A percentile compares a stretch with the other conserved stretches of the same genome.
phyloP scores from a whole-genome alignment of 2,329 filamentous ascomycete species.

The Ceratocystis harringtonii region DNA sequence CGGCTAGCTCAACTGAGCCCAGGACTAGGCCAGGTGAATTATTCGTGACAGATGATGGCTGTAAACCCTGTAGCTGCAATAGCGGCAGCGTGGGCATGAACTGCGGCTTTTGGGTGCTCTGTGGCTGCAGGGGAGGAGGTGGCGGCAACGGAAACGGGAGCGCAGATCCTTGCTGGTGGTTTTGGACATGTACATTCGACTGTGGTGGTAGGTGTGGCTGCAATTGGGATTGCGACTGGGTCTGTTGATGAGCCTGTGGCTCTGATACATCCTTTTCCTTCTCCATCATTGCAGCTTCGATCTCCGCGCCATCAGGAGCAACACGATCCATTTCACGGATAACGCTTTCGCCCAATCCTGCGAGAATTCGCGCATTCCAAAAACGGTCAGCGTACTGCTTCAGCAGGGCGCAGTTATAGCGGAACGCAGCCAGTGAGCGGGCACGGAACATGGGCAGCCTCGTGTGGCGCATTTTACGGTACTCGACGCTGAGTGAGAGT shows the following conservation, averaged over 20 bases:
- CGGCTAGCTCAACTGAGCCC: neutral
- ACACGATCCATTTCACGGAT: slow-evolving; percentile 42
- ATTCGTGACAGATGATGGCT: slow-evolving; percentile 1
- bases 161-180: neutral
- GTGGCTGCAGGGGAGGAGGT: neutral
- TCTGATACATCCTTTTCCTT: neutral
- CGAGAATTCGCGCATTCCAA: slow-evolving; percentile 41
- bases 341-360: slow-evolving; percentile 39
- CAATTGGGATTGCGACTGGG: neutral
- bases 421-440: slow-evolving; percentile 40
- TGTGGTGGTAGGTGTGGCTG: neutral
- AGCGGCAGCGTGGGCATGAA: neutral
- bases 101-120: neutral
- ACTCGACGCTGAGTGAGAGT: slow-evolving; percentile 45
- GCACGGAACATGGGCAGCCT: slow-evolving; percentile 42
- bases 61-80: neutral
- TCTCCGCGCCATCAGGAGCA: slow-evolving; percentile 31
- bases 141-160: neutral
- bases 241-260: neutral
- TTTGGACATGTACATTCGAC: neutral
- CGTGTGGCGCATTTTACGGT: slow-evolving; percentile 49
- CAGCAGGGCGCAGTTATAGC: slow-evolving; percentile 38
- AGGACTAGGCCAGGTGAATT: slow-evolving; percentile 3
- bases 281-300: slow-evolving; percentile 22
- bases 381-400: slow-evolving; percentile 41